A percentile compares a stretch with the other conserved stretches of the same genome.
phyloP scores from a whole-genome alignment of 2,329 filamentous ascomycete species.

The Trichoderma gracile region DNA sequence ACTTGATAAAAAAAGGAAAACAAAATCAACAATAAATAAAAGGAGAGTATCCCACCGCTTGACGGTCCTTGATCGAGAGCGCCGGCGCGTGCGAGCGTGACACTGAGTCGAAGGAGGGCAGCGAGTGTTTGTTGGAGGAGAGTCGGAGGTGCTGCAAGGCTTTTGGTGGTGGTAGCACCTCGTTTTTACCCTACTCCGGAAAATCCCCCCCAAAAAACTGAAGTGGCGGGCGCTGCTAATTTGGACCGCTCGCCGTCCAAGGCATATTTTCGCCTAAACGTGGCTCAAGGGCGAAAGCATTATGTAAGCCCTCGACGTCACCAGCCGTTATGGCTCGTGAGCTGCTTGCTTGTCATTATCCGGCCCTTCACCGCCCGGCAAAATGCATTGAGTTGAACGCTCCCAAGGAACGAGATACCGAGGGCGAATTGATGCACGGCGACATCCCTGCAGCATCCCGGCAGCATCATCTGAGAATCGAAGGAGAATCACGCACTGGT shows the following conservation, averaged over 20 bases:
- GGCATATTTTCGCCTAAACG: slow-evolving; percentile 12
- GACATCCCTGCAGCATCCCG: neutral
- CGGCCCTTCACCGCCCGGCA: slow-evolving; percentile 36
- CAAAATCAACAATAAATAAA: neutral
- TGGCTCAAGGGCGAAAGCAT: slow-evolving; percentile 20
- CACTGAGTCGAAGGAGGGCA: slow-evolving; percentile 24
- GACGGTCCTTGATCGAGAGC: slow-evolving; percentile 25
- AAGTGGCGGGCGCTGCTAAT: slow-evolving; percentile 1
- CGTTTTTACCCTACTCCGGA: slow-evolving; percentile 22
- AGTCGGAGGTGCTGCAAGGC: slow-evolving; percentile 31
- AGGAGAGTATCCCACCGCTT: slow-evolving; percentile 16
- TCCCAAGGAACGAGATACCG: slow-evolving; percentile 2
- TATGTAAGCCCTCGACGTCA: slow-evolving; percentile 24
- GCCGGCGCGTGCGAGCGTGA: slow-evolving; percentile 26
- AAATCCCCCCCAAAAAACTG: neutral
- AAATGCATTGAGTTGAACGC: slow-evolving; percentile 26
- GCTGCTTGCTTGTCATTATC: neutral
- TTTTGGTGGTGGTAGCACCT: slow-evolving; percentile 33
- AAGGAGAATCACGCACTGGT: neutral
- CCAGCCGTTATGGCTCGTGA: neutral
- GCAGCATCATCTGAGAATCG: neutral
- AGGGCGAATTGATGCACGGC: neutral
- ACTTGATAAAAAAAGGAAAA: slow-evolving; percentile 10
- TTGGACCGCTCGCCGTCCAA: neutral
- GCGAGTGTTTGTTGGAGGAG: slow-evolving; percentile 34